Evolutionary conservation across 2,329 filamentous ascomycete species (phyloP).

Genomic region (Colletotrichum sp.): DNA sequence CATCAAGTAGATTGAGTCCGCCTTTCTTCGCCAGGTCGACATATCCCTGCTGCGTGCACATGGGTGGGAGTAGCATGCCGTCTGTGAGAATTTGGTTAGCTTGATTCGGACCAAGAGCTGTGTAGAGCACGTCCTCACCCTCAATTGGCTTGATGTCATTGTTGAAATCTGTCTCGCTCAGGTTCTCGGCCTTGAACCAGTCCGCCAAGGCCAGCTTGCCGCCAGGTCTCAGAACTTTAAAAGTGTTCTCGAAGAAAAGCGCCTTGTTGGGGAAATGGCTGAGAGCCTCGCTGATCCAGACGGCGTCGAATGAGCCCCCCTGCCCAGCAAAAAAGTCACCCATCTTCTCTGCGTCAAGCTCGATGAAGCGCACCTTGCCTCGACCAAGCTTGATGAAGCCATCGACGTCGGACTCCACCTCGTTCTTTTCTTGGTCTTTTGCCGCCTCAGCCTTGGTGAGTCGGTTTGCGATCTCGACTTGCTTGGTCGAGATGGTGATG

Average conservation of each 20-base stretch:
- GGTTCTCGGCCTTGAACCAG: conserved; percentile 62
- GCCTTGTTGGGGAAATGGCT: conserved; percentile 65
- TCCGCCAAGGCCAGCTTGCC: conserved; percentile 63
- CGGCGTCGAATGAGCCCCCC: conserved; percentile 52
- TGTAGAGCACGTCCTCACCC: conserved; percentile 34
- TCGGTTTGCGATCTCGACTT: conserved; percentile 63
- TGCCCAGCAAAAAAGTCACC: conserved; percentile 51
- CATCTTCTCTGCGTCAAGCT: conserved; percentile 68
- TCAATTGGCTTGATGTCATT: conserved; percentile 65
- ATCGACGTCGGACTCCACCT: conserved; percentile 27
- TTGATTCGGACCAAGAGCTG: not conserved
- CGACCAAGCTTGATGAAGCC: conserved; percentile 43
- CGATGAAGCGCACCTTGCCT: conserved; percentile 58
- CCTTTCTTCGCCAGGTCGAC: conserved; percentile 53
- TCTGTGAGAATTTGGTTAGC: conserved; percentile 37
- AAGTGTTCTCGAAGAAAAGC: conserved; percentile 61
- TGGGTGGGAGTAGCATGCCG: conserved; percentile 64
- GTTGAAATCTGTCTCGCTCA: conserved; percentile 48
- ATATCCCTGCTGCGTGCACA: conserved; percentile 60
- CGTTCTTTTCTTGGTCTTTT: conserved; percentile 2
- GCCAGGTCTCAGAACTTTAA: conserved; percentile 49
- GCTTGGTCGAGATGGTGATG: conserved; percentile 64
- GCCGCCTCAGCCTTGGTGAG: conserved; percentile 44
- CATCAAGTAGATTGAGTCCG: conserved; percentile 48
- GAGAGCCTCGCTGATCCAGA: conserved; percentile 68